Percentiles rank a stretch among this genome's conserved stretches.
These are phyloP conservation scores for Paracoccidioides lutzii DNA, from an alignment of 2,329 filamentous ascomycete species.

Conservation along the genomic window DNA sequence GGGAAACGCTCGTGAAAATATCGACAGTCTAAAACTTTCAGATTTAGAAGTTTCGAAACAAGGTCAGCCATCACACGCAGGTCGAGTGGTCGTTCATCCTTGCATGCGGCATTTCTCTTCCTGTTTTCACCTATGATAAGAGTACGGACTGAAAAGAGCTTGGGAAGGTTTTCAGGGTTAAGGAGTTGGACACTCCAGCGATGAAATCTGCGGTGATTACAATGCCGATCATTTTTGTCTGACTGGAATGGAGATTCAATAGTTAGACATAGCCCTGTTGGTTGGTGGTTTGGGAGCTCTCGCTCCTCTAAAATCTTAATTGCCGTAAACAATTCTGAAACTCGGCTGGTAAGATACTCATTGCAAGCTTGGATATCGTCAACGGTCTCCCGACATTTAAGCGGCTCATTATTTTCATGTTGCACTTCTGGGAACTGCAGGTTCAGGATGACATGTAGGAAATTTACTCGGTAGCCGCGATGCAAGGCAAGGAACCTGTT, in stretches of 20 bases:
- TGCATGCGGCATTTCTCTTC: background rate
- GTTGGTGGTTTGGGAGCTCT: slow-evolving; percentile 4
- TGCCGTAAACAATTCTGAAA: slow-evolving; percentile 4
- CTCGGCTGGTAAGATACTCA: slow-evolving; percentile 3
- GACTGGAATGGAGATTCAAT: slow-evolving; percentile 2
- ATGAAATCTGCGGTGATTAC: slow-evolving; percentile 2
- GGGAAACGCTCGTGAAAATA: slow-evolving; percentile 3
- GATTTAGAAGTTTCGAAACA: slow-evolving; percentile 6
- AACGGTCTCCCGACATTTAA: slow-evolving; percentile 2
- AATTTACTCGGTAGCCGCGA: slow-evolving; percentile 4
- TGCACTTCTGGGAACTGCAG: background rate
- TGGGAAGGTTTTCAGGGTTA: slow-evolving; percentile 1
- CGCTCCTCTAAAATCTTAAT: slow-evolving; percentile 3
- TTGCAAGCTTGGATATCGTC: slow-evolving; percentile 3
- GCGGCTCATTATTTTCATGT: background rate
- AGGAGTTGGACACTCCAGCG: slow-evolving; percentile 3
- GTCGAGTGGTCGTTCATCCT: background rate
- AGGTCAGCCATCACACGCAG: slow-evolving; percentile 3
- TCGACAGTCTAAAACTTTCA: slow-evolving; percentile 3
- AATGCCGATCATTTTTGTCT: background rate
- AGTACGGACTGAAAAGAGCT: background rate
- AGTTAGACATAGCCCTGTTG: background rate
- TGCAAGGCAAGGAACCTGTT: slow-evolving; percentile 1
- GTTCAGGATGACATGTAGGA: slow-evolving; percentile 2
- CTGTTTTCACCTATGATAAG: background rate